phyloP scores from a whole-genome alignment of 2,329 filamentous ascomycete species.

The Cladosporium sp. region DNA sequence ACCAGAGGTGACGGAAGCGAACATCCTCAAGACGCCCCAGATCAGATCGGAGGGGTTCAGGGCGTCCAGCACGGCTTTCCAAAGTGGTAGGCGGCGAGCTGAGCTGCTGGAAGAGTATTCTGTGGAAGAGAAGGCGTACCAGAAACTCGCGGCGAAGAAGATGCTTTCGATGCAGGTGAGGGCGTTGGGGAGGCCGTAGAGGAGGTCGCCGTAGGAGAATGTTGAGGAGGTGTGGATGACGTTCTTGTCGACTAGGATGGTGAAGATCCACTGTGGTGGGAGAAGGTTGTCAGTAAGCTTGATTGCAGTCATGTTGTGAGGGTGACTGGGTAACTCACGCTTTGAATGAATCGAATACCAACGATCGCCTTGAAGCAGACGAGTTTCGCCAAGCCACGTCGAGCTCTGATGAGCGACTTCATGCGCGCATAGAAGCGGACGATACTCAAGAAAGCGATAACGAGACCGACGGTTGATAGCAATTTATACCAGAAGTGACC shows the following conservation, averaged over 20 bases:
- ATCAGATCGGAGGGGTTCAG: conserved; percentile 16
- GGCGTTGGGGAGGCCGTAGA: conserved; percentile 23
- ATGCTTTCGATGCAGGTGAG: conserved; percentile 25
- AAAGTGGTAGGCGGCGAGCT: conserved; percentile 15
- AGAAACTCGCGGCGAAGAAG: conserved; percentile 23
- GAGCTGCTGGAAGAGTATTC: conserved; percentile 19
- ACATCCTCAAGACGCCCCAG: conserved; percentile 12
- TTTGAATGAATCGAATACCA: conserved; percentile 24
- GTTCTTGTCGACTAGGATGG: conserved; percentile 21
- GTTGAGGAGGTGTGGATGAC: conserved; percentile 20
- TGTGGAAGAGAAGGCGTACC: conserved; percentile 24
- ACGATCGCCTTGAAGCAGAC: conserved; percentile 29
- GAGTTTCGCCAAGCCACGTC: conserved; percentile 22
- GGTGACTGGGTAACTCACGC: not conserved
- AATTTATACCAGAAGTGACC: conserved; percentile 23
- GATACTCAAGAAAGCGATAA: conserved; percentile 22
- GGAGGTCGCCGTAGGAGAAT: conserved; percentile 23
- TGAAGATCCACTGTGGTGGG: conserved; percentile 22
- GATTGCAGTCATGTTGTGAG: too few species aligned
- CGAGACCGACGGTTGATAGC: conserved; percentile 19
- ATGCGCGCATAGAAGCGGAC: conserved; percentile 22
- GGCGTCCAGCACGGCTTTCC: conserved; percentile 15
- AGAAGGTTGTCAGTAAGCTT: too few species aligned
- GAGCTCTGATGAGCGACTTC: conserved; percentile 20
- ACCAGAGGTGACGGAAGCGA: conserved; percentile 4